Evolutionary conservation across 768 basidiomycete genomes (phyloP).

Genomic region (Leccinum uliginosum): DNA sequence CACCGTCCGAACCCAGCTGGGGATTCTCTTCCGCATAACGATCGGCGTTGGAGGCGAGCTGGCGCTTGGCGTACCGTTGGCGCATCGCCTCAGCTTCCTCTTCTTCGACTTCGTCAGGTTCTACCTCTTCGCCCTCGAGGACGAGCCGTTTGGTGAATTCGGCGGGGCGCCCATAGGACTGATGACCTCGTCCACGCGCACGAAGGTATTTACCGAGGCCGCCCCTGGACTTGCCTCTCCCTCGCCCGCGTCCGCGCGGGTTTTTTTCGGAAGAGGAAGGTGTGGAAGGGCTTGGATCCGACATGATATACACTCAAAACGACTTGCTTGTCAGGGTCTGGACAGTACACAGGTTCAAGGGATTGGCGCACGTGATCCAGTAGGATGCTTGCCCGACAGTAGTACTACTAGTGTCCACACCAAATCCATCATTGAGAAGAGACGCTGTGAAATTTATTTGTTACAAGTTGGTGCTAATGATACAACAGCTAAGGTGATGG

Average conservation of each 20-base stretch:
- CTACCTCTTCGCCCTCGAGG: conserved; percentile 51
- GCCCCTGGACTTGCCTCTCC: conserved; percentile 57
- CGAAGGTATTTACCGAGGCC: conserved; percentile 73
- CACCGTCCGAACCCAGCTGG: conserved; percentile 69
- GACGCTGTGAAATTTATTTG: neutral
- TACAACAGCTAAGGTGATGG: conserved; percentile 9
- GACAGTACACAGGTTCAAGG: neutral
- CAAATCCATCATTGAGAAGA: neutral
- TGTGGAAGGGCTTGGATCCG: conserved; percentile 10
- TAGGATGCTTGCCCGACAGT: neutral
- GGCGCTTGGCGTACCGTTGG: conserved; percentile 51
- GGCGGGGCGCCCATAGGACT: conserved; percentile 58
- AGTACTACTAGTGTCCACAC: too few relatives aligned
- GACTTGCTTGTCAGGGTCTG: neutral
- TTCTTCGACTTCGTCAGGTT: conserved; percentile 27
- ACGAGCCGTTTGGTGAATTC: conserved; percentile 58
- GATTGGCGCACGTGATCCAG: neutral
- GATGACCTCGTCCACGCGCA: conserved; percentile 56
- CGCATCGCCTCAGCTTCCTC: conserved; percentile 48
- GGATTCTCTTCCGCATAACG: conserved; percentile 69
- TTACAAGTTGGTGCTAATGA: conserved; percentile 12
- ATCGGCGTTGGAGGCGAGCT: conserved; percentile 67
- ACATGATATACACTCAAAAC: conserved; percentile 3
- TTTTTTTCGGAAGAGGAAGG: conserved; percentile 8
- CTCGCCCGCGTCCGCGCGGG: conserved; percentile 39